phyloP scores from a whole-genome alignment of 345 rosid genomes.

The Sisymbrium irio region DNA sequence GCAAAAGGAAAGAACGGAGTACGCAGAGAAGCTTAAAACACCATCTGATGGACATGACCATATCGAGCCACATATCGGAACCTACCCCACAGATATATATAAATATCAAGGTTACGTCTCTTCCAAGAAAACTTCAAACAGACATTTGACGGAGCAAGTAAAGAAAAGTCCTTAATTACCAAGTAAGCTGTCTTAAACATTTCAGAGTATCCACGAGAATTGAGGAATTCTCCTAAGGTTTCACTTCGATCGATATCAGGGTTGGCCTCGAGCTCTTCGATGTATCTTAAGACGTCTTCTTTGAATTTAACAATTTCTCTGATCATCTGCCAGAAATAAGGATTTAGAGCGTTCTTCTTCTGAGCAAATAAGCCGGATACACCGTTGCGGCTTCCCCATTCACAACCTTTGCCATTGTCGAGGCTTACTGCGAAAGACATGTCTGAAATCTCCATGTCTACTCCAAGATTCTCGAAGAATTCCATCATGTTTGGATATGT shows the following conservation, averaged over 20 bases:
- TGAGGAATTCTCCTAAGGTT: constrained; percentile 68
- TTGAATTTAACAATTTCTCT: constrained; percentile 67
- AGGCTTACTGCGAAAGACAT: constrained; percentile 89
- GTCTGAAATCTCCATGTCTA: constrained; percentile 77
- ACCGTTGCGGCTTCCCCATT: constrained; percentile 93
- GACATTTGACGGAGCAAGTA: neutral
- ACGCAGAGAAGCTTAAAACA: constrained; percentile 78
- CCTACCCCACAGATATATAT: constrained; percentile 33
- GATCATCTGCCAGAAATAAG: constrained; percentile 80
- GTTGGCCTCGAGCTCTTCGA: constrained; percentile 61
- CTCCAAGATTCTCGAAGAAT: constrained; percentile 73
- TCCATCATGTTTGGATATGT: constrained; percentile 96
- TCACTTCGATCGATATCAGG: constrained; percentile 59
- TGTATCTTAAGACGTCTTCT: constrained; percentile 66
- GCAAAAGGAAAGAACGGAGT: constrained; percentile 79
- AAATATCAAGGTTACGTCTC: neutral
- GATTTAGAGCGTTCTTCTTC: constrained; percentile 57
- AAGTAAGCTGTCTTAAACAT: constrained; percentile 83
- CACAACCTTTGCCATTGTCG: constrained; percentile 67
- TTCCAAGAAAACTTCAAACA: neutral
- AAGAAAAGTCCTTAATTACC: constrained; percentile 45
- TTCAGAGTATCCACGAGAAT: constrained; percentile 66
- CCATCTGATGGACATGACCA: constrained; percentile 86
- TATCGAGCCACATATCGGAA: constrained; percentile 84
- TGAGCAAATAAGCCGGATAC: constrained; percentile 70